Conservation (phyloP, 345 rosid genomes). For the Nasturtium officinale region DNA sequence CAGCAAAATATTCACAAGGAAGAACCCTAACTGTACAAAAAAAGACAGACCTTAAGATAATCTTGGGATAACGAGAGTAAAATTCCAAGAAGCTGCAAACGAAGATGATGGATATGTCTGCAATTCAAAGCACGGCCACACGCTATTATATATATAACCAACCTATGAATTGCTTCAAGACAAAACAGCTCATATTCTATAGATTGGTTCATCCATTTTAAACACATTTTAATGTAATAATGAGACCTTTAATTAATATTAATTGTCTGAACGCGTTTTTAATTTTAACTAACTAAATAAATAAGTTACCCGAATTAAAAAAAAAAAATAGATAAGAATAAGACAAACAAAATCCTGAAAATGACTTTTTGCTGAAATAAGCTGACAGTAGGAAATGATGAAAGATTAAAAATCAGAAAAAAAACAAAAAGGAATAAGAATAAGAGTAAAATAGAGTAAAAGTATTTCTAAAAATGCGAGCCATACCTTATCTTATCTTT, state of each 20-base stretch:
- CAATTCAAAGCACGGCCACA: constrained; percentile 21
- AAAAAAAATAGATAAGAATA: constrained; percentile 10
- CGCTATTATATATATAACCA: constrained; percentile 27
- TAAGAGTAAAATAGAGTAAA: not conserved
- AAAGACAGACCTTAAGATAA: constrained; percentile 24
- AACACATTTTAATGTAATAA: constrained; percentile 20
- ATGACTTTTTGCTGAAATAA: constrained; percentile 24
- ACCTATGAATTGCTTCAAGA: constrained; percentile 14
- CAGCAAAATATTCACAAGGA: not conserved
- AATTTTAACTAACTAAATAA: not conserved
- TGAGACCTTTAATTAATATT: not conserved
- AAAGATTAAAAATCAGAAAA: not conserved
- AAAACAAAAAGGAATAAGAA: constrained; percentile 1
- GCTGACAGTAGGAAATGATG: constrained; percentile 7
- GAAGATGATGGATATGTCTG: constrained; percentile 33
- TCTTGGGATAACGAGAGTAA: constrained; percentile 19
- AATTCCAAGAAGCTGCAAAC: constrained; percentile 29
- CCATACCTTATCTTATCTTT: constrained; percentile 46
- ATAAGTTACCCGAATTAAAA: not conserved
- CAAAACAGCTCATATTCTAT: constrained; percentile 31
- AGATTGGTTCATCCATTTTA: constrained; percentile 11
- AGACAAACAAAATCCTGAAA: constrained; percentile 28
- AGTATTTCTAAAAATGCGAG: constrained; percentile 36
- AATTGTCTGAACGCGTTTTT: constrained; percentile 19
- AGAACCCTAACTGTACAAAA: constrained; percentile 21